Evolutionary conservation across 2,329 filamentous ascomycete genomes (phyloP).

Genomic region (Penicillium aurantiogriseum): DNA sequence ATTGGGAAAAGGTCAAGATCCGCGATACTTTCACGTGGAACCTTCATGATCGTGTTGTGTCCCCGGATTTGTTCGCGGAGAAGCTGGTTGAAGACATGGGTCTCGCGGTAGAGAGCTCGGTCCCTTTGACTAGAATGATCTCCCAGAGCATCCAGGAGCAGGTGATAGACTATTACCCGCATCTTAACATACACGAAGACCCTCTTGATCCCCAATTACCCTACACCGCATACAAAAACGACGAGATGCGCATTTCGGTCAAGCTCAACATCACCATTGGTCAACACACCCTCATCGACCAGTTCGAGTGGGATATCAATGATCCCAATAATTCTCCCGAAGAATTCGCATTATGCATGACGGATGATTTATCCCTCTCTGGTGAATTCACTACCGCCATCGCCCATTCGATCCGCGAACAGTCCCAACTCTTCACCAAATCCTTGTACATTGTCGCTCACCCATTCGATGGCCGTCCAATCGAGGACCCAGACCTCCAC

Average conservation of each 20-base stretch:
- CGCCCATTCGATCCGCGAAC: slow-evolving; percentile 95
- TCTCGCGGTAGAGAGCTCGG: slow-evolving; percentile 66
- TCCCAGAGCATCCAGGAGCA: slow-evolving; percentile 78
- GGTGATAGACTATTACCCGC: slow-evolving; percentile 88
- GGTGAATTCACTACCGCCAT: slow-evolving; percentile 98
- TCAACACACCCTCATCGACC: slow-evolving; percentile 87
- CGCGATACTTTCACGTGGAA: slow-evolving; percentile 99
- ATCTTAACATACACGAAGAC: slow-evolving; percentile 85
- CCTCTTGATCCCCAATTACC: slow-evolving; percentile 84
- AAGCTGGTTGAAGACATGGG: slow-evolving; percentile 84
- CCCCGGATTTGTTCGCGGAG: slow-evolving; percentile 77
- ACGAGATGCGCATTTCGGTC: slow-evolving; percentile 95
- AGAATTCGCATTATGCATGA: slow-evolving; percentile 88
- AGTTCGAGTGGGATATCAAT: slow-evolving; percentile 99
- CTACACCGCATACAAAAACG: slow-evolving; percentile 94
- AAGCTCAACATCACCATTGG: slow-evolving; percentile 98
- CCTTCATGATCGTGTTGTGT: slow-evolving; percentile 81
- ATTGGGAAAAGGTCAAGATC: slow-evolving; percentile 91
- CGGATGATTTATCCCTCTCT: slow-evolving; percentile 81
- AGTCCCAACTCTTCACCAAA: slow-evolving; percentile 89
- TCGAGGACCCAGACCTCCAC: slow-evolving; percentile 88
- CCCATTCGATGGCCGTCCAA: slow-evolving; percentile 87
- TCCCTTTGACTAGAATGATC: slow-evolving; percentile 61
- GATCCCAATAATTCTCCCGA: slow-evolving; percentile 91
- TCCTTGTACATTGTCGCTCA: slow-evolving; percentile 91